Evolutionary conservation across 2,329 filamentous ascomycete genomes (phyloP).

Genomic region (Aspergillus udagawae): DNA sequence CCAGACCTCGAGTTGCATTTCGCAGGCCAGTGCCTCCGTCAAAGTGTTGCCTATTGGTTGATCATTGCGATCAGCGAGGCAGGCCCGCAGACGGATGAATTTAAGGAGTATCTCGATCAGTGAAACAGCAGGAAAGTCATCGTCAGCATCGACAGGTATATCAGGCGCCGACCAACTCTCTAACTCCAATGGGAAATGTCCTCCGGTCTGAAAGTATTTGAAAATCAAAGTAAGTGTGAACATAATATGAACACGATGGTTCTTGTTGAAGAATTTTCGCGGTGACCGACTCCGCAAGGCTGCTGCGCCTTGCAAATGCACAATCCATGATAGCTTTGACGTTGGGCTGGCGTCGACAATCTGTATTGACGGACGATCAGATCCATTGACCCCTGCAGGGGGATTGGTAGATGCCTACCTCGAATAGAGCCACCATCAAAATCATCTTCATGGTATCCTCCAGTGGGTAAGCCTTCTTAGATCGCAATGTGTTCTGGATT

Average conservation of each 20-base stretch:
- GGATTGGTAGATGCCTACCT: conserved; percentile 12
- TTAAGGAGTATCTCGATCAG: conserved; percentile 20
- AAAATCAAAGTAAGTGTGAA: conserved; percentile 11
- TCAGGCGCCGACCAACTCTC: conserved; percentile 10
- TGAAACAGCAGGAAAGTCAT: conserved; percentile 8
- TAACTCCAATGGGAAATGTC: conserved; percentile 8
- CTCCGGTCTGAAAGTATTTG: conserved; percentile 15
- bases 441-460: conserved; percentile 12
- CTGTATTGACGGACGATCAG: conserved; percentile 4
- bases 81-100: conserved; percentile 11
- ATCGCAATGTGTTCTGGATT: conserved; percentile 8
- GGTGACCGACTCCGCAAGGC: conserved; percentile 14
- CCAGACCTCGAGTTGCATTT: conserved; percentile 18
- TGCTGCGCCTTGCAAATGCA: conserved; percentile 19
- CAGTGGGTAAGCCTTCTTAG: background rate
- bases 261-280: background rate
- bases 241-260: too few relatives aligned
- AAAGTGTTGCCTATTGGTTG: conserved; percentile 1
- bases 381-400: background rate
- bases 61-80: background rate
- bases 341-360: conserved; percentile 18
- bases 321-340: conserved; percentile 13
- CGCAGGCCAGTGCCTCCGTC: conserved; percentile 7
- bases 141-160: background rate
- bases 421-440: conserved; percentile 18